Evolutionary conservation across 148 eudicot species (phyloP).

Genomic region (Heliamphora exappendiculata): DNA sequence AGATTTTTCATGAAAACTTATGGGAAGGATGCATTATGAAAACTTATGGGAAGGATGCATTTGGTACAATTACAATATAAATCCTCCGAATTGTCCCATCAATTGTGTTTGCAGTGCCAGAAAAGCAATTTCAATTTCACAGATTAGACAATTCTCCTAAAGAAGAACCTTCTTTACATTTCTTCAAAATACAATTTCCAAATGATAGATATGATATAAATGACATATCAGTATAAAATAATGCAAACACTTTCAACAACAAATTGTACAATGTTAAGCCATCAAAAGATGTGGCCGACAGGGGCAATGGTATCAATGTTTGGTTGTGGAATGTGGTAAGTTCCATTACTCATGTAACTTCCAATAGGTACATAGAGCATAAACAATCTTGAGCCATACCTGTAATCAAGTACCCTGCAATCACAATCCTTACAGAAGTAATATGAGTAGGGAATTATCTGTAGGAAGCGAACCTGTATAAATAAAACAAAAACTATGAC

Average conservation of each 20-base stretch:
- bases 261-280: neutral
- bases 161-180: neutral
- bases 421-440: conserved; percentile 96
- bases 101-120: neutral
- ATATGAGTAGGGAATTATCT: conserved; percentile 70
- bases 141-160: neutral
- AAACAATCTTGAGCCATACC: conserved; percentile 29
- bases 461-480: conserved; percentile 76
- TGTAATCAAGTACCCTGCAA: conserved; percentile 74
- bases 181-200: neutral
- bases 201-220: neutral
- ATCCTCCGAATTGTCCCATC: neutral
- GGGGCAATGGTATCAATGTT: neutral
- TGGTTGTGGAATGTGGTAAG: neutral
- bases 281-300: neutral
- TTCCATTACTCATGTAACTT: neutral
- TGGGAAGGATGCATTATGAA: neutral
- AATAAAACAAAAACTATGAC: neutral
- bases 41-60: neutral
- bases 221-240: neutral
- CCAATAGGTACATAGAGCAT: neutral
- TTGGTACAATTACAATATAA: neutral
- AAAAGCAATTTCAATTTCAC: neutral
- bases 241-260: neutral
- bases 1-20: neutral